These are phyloP conservation scores for Esteya vermicola DNA, from an alignment of 2,329 filamentous ascomycete genomes.

Conservation along the genomic window DNA sequence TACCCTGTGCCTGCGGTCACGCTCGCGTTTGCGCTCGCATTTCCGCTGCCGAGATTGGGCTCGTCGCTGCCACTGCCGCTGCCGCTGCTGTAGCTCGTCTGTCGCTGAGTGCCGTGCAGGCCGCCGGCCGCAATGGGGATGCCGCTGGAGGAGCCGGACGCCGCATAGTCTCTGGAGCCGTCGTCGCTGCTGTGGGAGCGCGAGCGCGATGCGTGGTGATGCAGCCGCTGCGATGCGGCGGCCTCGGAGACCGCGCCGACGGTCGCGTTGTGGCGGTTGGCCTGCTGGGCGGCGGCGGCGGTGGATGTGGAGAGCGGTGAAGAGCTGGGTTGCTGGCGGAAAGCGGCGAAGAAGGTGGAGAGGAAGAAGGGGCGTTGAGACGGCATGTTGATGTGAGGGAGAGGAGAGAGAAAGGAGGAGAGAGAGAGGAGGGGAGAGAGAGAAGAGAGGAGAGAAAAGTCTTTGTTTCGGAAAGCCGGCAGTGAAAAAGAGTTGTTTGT, in stretches of 20 bases:
- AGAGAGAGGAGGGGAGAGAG: too few species aligned
- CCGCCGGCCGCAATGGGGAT: neutral
- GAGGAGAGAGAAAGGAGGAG: neutral
- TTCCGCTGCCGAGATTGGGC: neutral
- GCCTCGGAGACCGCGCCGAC: slow-evolving; percentile 8
- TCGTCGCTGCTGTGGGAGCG: slow-evolving; percentile 1
- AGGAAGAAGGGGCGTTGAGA: slow-evolving; percentile 42
- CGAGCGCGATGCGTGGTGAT: too few species aligned
- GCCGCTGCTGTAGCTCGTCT: neutral
- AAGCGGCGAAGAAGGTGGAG: slow-evolving; percentile 40
- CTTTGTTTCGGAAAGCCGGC: too few species aligned
- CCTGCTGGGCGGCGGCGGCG: slow-evolving; percentile 16
- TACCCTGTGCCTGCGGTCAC: too few species aligned
- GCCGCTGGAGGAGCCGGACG: neutral
- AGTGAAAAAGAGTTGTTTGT: too few species aligned
- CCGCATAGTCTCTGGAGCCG: neutral
- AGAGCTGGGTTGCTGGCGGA: slow-evolving; percentile 31
- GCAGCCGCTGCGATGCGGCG: slow-evolving; percentile 8
- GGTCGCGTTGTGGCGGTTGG: slow-evolving; percentile 21
- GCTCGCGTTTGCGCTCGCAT: too few species aligned
- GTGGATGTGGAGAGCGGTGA: slow-evolving; percentile 10
- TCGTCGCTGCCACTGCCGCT: neutral
- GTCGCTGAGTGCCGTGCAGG: too few species aligned
- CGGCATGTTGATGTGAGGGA: slow-evolving; percentile 22
- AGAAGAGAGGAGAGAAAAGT: too few species aligned